Base-by-base conservation (phyloP, 306 rosid genomes). In the Citrullus mucosospermus region DNA sequence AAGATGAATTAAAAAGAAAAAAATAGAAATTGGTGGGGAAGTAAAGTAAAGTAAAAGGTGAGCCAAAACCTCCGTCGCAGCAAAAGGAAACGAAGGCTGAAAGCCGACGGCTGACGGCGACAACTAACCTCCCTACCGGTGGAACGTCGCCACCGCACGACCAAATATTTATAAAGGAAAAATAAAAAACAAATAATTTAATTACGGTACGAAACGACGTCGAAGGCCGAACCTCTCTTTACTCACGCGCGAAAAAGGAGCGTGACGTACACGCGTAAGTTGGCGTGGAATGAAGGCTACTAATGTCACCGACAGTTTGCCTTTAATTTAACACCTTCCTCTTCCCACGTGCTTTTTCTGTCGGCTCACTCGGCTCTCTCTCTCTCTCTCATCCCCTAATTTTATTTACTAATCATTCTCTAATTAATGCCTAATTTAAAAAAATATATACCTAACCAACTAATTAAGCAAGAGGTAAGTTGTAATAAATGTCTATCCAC, bases 251-350 rank as follows among this genome's bases (percentile, higher is more conserved):
- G 3, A 0, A 16, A 16, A 16, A 4, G 32, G 77, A 20, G 77
- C 44, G 38, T 72, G 59, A 16, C 15, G 0, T 20, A 13, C 1
- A 71, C 58, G 77, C 6, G 14, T 10, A 13, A 25, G 59, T 78
- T 88, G 69, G 89, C 89, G 89, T 80, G 81, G 76, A 85, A 75
- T 83, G 59, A 63, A 69, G 84, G 81, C 77, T 81, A 78, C 58
- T 83, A 83, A 32, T 15, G 68, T 75, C 91, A 88, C 91, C 89
- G 89, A 85, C 89, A 76, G 83, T 77, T 80, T 3, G 41, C 70
- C 66, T 34, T 50, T 9, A 62, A 76, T 34, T 50, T 9, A 62
- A 76, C 60, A 72, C 43, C 60, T 50, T 48, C 58, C 76, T 28
- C 76, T 44, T 70, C 76, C 57, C 58, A 70, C 76, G 76, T 70